Base-by-base conservation (phyloP, 2,329 filamentous ascomycete species). In the Fusarium haematococcum region DNA sequence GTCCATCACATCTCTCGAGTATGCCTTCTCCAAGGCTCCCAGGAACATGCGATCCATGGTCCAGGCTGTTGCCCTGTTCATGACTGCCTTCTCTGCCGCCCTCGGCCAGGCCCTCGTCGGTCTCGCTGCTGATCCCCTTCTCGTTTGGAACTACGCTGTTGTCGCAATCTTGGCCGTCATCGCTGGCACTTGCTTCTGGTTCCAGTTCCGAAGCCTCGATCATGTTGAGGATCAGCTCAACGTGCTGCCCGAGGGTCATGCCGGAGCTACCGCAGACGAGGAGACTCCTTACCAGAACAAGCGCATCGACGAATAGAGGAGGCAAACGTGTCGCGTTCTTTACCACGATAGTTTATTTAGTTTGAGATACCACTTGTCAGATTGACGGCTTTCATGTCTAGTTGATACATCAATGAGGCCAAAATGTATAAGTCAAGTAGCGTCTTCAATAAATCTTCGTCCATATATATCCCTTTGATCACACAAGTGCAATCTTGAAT, bases 31-130 rank as follows among this genome's bases (percentile, higher is more conserved):
- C 78, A 94, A 94, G 81, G 92, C 92, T 0, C 93, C 93, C 10
- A 88, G 88, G 79, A 94, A 94, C 83, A 95, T 95, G 93, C 88
- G 92, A 7, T 92, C 91, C 30, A 87, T 94, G 65, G 91, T 95
- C n/a, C 87, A 88, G 75, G 89, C 90, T 11, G 86, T 94, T 63
- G 89, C 89, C 58, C 88, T 94, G 61, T 92, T 94, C 84, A 92
- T 90, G 84, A 90, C 88, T 41, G 91, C 92, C 57, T 89, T 95
- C 78, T 90, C 91, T 8, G 86, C 91, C 45, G 92, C 92, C 43
- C 84, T 95, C 27, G 91, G 91, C 1, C 91, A 94, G 83, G 92
- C 84, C 11, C 81, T 86, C 30, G 80, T 80, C 20, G 77, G 79
- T 30, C 80, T 86, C 20, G 80, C 84, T 33, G 78, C 79, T 8